Evolutionary conservation across 1,284 basidiomycete genomes (phyloP), one percentile per base, ranked within the genome.

Genomic region (Paramarasmius palmivorus): DNA sequence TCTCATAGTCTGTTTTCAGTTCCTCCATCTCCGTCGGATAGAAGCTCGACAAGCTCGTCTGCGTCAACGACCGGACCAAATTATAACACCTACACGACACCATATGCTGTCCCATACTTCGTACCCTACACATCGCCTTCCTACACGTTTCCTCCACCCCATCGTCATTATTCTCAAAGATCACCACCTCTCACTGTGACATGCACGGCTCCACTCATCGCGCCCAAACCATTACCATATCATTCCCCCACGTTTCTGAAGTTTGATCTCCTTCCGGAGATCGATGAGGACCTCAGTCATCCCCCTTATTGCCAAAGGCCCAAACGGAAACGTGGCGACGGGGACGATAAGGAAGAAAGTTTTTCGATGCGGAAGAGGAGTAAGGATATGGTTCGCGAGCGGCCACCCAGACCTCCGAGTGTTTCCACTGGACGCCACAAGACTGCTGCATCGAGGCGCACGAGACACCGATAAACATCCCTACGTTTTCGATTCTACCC

Each of bases 231-330:
- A 0, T 77, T 87, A 35, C 84, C 84, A 1, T 86, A 83, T 67
- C 83, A 84, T 55, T 84, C 83, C 5, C 84, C 85, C 19, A 82
- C 79, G 0, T 85, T 86, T 66, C 78, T 87, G 53, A 80, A 84
- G 56, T 85, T 83, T 61, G 82, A 85, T 50, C 67, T 73, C 52
- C 70, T 82, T 32, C 85, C 84, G 0, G 84, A 86, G 66, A 72
- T 81, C n/a, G 83, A 85, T 66, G 82, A 86, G 62, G 83, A 87
- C 62, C 77, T 87, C 45, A 87, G 85, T 0, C 79, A 81, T 59
- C 83, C 85, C 4, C 84, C 85, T 0, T 86, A 87, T 69, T 82
- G 76, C 5, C 72, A 72, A 46, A 75, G 75, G 32, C 48, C 76
- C 15, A 66, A 71, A 15, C 86, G 86, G 63, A 81, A 84, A 51